phyloP scores from a whole-genome alignment of 2,329 filamentous ascomycete genomes.

The Venturia oleaginea region DNA sequence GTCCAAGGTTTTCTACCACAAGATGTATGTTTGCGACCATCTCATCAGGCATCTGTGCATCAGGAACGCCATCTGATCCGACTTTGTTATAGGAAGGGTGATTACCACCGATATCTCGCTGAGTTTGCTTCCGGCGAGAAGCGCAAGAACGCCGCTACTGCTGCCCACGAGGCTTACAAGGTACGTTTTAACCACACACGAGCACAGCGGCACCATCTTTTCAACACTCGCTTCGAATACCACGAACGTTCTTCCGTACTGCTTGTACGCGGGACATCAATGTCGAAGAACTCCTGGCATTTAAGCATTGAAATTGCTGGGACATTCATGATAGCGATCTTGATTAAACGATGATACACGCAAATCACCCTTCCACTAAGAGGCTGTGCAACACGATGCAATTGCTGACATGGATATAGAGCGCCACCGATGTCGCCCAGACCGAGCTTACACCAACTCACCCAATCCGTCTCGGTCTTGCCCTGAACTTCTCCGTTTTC shows the following conservation, averaged over 20 bases:
- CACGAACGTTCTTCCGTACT: not conserved
- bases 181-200: constrained; percentile 39
- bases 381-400: not conserved
- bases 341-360: constrained; percentile 14
- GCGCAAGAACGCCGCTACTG: constrained; percentile 78
- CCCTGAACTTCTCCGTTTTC: constrained; percentile 98
- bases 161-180: constrained; percentile 95
- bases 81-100: constrained; percentile 68
- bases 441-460: constrained; percentile 95
- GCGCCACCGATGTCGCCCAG: constrained; percentile 95
- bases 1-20: constrained; percentile 99
- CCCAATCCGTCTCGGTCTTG: constrained; percentile 94
- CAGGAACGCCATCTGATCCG: not conserved
- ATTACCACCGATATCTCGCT: constrained; percentile 92
- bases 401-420: constrained; percentile 44
- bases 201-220: not conserved
- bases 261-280: not conserved
- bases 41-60: not conserved
- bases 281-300: not conserved
- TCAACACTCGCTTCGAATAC: not conserved
- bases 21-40: constrained; percentile 64
- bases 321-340: not conserved
- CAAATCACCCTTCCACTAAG: not conserved
- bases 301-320: not conserved
- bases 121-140: constrained; percentile 91